phyloP scores from a whole-genome alignment of 208 protist genomes.

The Acanthamoeba triangularis region DNA sequence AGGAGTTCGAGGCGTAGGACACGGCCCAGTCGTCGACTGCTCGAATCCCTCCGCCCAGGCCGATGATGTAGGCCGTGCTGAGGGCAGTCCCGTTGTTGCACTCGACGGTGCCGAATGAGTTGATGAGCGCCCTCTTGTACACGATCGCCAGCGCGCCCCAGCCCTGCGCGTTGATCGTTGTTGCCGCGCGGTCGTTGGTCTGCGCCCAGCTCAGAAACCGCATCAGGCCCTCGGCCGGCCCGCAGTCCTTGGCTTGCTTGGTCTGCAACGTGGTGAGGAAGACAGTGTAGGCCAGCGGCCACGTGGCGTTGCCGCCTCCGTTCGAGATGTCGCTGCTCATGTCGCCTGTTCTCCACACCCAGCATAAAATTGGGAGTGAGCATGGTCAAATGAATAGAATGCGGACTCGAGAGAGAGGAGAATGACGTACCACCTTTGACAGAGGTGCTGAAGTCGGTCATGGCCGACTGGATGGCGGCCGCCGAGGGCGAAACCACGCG shows the following conservation, averaged over 20 bases:
- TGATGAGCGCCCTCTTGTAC: neutral
- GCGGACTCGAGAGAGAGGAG: neutral
- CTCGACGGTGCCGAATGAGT: neutral
- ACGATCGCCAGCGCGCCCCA: neutral
- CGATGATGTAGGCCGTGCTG: neutral
- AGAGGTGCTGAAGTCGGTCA: constrained; percentile 31
- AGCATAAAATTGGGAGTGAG: too few relatives aligned
- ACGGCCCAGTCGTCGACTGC: constrained; percentile 14
- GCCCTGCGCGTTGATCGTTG: neutral
- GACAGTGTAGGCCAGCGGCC: constrained; percentile 8
- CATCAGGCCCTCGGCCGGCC: neutral
- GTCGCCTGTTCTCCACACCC: neutral
- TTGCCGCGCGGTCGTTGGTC: neutral
- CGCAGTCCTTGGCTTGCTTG: constrained; percentile 31
- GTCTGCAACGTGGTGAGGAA: constrained; percentile 5
- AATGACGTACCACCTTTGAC: constrained; percentile 30
- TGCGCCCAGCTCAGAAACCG: constrained; percentile 25
- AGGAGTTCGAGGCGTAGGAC: neutral
- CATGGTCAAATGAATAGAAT: neutral
- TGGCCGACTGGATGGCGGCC: constrained; percentile 19
- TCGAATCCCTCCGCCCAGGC: neutral
- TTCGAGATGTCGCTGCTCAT: constrained; percentile 10
- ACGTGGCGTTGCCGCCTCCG: neutral
- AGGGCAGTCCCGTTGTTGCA: constrained; percentile 1
- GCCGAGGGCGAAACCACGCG: neutral